phyloP scores from a whole-genome alignment of 1,284 basidiomycete species.

The Fistulinella cinereoalba region DNA sequence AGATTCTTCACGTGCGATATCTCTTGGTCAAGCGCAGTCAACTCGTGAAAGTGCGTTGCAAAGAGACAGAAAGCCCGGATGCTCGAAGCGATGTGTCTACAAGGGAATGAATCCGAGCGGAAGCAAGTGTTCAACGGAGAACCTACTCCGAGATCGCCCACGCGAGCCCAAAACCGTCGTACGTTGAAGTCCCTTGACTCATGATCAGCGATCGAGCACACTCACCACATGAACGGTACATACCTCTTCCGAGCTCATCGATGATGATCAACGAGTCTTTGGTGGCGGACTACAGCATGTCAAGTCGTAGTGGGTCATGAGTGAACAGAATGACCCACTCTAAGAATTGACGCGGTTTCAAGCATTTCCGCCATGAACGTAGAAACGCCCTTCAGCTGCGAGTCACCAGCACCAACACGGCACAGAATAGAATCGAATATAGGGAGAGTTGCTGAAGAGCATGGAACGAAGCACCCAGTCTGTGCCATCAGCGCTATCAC shows the following conservation, averaged over 20 bases:
- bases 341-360: slow-evolving; percentile 93
- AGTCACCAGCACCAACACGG: slow-evolving; percentile 96
- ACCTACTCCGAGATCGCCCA: slow-evolving; percentile 97
- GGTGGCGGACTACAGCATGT: slow-evolving; percentile 69
- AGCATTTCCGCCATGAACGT: slow-evolving; percentile 99
- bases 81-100: slow-evolving; percentile 86
- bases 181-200: slow-evolving; percentile 84
- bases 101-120: neutral
- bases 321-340: slow-evolving; percentile 48
- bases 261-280: slow-evolving; percentile 96
- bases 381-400: slow-evolving; percentile 95
- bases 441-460: slow-evolving; percentile 82
- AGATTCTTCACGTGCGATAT: slow-evolving; percentile 89
- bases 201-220: neutral
- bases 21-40: slow-evolving; percentile 83
- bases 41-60: slow-evolving; percentile 97
- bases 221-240: neutral
- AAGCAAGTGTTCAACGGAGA: neutral
- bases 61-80: slow-evolving; percentile 95
- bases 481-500: slow-evolving; percentile 96
- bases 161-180: slow-evolving; percentile 97
- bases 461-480: slow-evolving; percentile 93
- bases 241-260: slow-evolving; percentile 94
- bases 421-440: slow-evolving; percentile 97
- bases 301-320: neutral